Percentiles rank a stretch among this genome's conserved stretches.
Conservation (phyloP, 345 rosid genomes). For the Psidium guajava region DNA sequence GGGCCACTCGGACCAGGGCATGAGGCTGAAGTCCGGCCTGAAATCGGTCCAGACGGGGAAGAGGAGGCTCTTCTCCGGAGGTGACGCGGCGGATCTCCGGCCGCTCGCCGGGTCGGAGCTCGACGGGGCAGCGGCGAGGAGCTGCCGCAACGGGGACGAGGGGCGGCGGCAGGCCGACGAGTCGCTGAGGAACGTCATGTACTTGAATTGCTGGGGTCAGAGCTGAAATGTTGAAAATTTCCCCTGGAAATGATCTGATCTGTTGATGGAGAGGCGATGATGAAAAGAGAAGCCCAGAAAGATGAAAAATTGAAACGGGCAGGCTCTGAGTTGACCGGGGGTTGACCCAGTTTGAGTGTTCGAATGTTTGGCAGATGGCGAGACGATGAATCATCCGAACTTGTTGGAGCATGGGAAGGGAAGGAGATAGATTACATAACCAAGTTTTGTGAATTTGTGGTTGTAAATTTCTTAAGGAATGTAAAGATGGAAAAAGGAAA, state of each 20-base stretch:
- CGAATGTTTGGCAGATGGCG: neutral
- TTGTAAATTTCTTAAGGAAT: neutral
- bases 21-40: slow-evolving; percentile 32
- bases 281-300: neutral
- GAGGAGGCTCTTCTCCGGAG: slow-evolving; percentile 17
- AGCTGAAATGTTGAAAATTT: slow-evolving; percentile 5
- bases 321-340: neutral
- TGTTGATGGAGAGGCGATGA: neutral
- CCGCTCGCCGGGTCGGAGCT: slow-evolving; percentile 40
- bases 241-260: neutral
- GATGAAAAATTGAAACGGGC: neutral
- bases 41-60: slow-evolving; percentile 36
- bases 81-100: slow-evolving; percentile 36
- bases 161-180: slow-evolving; percentile 41
- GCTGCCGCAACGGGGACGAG: neutral
- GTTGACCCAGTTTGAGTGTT: neutral
- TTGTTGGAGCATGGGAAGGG: neutral
- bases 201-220: slow-evolving; percentile 88
- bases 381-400: neutral
- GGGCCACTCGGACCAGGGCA: slow-evolving; percentile 53
- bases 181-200: slow-evolving; percentile 71
- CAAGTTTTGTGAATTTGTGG: neutral
- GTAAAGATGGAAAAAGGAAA: neutral
- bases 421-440: neutral
- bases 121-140: slow-evolving; percentile 4